Evolutionary conservation across 148 eudicot genomes (phyloP), one percentile per base, ranked within the genome.

Genomic region (Rhododendron molle): DNA sequence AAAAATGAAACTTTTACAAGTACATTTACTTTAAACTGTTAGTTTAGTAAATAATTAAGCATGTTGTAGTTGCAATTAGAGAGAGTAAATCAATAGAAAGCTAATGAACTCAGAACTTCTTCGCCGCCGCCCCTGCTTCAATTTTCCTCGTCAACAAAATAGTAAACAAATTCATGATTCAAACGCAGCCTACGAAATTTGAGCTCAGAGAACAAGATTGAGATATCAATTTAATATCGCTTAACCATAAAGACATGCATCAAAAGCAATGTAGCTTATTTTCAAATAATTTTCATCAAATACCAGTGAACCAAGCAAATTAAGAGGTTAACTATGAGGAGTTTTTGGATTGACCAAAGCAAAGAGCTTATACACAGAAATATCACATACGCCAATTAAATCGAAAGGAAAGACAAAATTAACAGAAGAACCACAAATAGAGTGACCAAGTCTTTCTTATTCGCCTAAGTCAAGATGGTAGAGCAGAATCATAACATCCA

Each of bases 401-500:
- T 3, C 2, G 5, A 47, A 21, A 20, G 4, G 5, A 47, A 21
- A 20, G 4, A 1, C 21, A 20, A n/a, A 84, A 8, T 36, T 81
- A 23, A 81, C 13, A 0, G 28, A 0, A 21, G 7, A 84, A 50
- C 21, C 50, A 3, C 13, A 40, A 52, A 15, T 38, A 20, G 5
- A 60, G 12, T 14, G 1, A 11, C n/a, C 26, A 21, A 36, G 34
- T 81, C 52, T 56, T 83, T 72, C 11, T 56, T 58, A 83, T 83
- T 86, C 69, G 69, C 9, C 88, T 44, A 62, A 47, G 71, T 47
- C 69, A 78, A 60, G 34, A 52, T 65, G 60, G 54, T 76, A 69
- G 30, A 49, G 49, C n/a, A 54, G 88, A 54, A 4, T 54, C 60
- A 54, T 30, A 30, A 71, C 60, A 71, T 71, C 76, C 7, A 7